A percentile compares a stretch with the other conserved stretches of the same genome.
Conservation (phyloP, 148 eudicot species). For the Vaccinium vitisidaea region DNA sequence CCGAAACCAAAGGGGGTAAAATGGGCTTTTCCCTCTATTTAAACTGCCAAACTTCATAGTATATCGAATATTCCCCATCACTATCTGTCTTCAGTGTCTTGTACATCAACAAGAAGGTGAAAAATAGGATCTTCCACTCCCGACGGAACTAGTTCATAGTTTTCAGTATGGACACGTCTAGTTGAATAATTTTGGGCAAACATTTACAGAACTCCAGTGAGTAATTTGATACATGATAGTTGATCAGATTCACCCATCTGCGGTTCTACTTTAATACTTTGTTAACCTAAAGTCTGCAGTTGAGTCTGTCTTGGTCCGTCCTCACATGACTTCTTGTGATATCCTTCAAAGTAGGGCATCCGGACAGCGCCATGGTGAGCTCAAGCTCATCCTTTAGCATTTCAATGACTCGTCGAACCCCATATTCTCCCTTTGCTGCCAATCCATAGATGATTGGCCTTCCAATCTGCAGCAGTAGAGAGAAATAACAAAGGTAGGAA, state of each 20-base stretch:
- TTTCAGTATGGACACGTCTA: neutral
- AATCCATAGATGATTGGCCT: conserved; percentile 69
- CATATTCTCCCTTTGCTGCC: conserved; percentile 69
- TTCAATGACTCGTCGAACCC: conserved; percentile 51
- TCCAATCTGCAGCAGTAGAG: conserved; percentile 44
- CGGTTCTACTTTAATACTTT: neutral
- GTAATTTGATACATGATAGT: neutral
- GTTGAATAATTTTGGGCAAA: neutral
- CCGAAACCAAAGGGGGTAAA: too few relatives aligned
- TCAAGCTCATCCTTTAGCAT: conserved; percentile 77
- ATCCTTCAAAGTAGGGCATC: conserved; percentile 16
- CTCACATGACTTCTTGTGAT: conserved; percentile 18
- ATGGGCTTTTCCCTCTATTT: too few relatives aligned
- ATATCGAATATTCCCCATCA: too few relatives aligned
- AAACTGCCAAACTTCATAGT: too few relatives aligned
- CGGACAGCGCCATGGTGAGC: conserved; percentile 74
- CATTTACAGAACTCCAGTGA: neutral
- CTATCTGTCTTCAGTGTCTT: too few relatives aligned
- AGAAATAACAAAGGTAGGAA: neutral
- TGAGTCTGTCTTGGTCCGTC: conserved; percentile 33
- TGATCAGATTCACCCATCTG: neutral
- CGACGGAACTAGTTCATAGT: neutral
- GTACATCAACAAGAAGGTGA: too few relatives aligned
- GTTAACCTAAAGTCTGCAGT: conserved; percentile 36
- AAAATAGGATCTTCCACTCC: too few relatives aligned